A percentile compares a stretch with the other conserved stretches of the same genome.
Conservation (phyloP, 768 basidiomycete species). For the Coprinellus micaceus region DNA sequence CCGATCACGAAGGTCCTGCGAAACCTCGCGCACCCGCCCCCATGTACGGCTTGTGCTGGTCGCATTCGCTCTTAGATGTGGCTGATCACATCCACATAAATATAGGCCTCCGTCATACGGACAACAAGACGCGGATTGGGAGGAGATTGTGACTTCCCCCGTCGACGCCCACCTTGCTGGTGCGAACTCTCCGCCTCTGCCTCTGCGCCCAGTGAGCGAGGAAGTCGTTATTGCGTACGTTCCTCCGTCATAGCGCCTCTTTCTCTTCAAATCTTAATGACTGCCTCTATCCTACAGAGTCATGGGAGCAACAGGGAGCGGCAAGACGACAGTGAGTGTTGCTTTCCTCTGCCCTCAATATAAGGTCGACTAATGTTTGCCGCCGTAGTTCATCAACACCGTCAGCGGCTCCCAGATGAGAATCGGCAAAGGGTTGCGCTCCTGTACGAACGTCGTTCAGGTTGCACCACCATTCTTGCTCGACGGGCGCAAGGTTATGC, state of each 20-base stretch:
- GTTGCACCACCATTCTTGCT: constrained; percentile 39
- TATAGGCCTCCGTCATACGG: no score
- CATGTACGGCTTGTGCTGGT: no score
- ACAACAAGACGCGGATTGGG: no score
- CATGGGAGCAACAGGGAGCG: constrained; percentile 38
- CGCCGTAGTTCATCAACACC: constrained; percentile 48
- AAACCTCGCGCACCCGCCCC: no score
- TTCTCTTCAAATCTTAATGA: background rate
- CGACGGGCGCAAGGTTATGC: constrained; percentile 36
- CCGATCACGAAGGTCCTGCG: no score
- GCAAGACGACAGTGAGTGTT: constrained; percentile 34
- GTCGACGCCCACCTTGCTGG: no score
- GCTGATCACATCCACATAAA: no score
- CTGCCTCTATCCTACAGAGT: constrained; percentile 18
- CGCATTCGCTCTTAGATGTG: no score
- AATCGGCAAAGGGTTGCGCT: constrained; percentile 44
- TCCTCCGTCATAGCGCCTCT: background rate
- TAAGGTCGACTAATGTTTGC: background rate
- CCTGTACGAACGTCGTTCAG: constrained; percentile 48
- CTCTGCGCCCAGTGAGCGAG: background rate
- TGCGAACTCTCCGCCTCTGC: no score
- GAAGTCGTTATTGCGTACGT: constrained; percentile 6
- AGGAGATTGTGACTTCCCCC: no score
- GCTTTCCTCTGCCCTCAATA: background rate
- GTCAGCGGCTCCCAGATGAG: constrained; percentile 45